Evolutionary conservation across 805 yeast genomes (phyloP).

Genomic region (Brettanomyces bruxellensis): DNA sequence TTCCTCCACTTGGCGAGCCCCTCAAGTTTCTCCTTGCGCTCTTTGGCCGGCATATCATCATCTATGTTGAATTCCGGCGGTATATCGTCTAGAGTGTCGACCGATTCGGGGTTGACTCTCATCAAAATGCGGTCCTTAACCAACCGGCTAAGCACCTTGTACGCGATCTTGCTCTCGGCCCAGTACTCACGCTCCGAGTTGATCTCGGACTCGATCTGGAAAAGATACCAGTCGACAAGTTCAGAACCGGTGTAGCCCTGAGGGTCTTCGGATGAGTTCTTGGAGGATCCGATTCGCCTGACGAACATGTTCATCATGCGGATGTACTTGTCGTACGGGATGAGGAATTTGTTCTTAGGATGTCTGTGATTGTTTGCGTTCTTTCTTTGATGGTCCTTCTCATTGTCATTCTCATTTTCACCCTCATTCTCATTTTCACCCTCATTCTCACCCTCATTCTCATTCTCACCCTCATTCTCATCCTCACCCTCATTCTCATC

Average conservation of each 20-base stretch:
- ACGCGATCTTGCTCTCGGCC: slow-evolving; percentile 60
- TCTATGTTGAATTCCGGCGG: background rate
- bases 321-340: slow-evolving; percentile 81
- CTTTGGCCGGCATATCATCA: slow-evolving; percentile 23
- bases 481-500: slow-evolving; percentile 13
- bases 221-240: slow-evolving; percentile 74
- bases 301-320: slow-evolving; percentile 77
- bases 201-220: slow-evolving; percentile 62
- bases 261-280: slow-evolving; percentile 30
- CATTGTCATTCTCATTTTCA: background rate
- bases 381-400: slow-evolving; percentile 1
- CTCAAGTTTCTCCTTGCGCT: slow-evolving; percentile 8
- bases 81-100: slow-evolving; percentile 26
- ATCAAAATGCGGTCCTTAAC: slow-evolving; percentile 79
- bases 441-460: slow-evolving; percentile 10
- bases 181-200: slow-evolving; percentile 62
- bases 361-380: slow-evolving; percentile 5
- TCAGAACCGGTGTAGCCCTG: slow-evolving; percentile 58
- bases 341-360: slow-evolving; percentile 30
- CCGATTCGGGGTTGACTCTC: slow-evolving; percentile 36
- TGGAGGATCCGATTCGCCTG: slow-evolving; percentile 31
- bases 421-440: slow-evolving; percentile 5
- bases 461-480: slow-evolving; percentile 30
- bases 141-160: slow-evolving; percentile 73
- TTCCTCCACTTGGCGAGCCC: slow-evolving; percentile 14